phyloP scores from a whole-genome alignment of 148 eudicot genomes.

The Rhododendron vialii region DNA sequence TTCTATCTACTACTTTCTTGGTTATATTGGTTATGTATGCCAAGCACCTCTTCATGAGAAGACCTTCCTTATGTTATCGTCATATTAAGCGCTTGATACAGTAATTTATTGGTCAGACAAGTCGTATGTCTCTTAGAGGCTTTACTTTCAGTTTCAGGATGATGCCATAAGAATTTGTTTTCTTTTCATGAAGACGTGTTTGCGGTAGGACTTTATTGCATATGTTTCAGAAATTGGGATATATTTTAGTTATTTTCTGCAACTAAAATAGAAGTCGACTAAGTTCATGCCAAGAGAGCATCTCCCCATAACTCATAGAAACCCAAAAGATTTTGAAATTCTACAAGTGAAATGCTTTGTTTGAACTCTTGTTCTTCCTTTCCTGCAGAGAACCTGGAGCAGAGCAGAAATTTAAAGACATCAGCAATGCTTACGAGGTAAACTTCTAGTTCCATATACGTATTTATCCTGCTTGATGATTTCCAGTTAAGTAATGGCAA shows the following conservation, averaged over 20 bases:
- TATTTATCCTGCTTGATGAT: not conserved
- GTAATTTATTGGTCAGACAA: not conserved
- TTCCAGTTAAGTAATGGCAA: not conserved
- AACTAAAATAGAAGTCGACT: not conserved
- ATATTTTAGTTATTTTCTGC: not conserved
- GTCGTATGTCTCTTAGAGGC: not conserved
- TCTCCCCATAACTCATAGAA: not conserved
- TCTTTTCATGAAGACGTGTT: not conserved
- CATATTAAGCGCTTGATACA: not conserved
- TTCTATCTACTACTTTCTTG: not conserved
- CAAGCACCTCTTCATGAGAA: not conserved
- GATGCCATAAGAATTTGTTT: not conserved
- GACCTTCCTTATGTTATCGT: not conserved
- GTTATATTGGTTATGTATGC: not conserved
- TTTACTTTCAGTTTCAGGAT: not conserved
- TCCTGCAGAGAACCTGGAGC: conserved; percentile 89
- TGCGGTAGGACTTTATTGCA: not conserved
- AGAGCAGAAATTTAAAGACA: conserved; percentile 87
- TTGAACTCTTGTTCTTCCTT: conserved; percentile 14
- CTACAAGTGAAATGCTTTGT: not conserved
- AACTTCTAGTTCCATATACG: not conserved
- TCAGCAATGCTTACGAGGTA: conserved; percentile 99
- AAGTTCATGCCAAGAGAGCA: not conserved
- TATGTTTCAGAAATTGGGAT: not conserved
- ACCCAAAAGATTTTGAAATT: not conserved